A percentile compares a stretch with the other conserved stretches of the same genome.
These are phyloP conservation scores for Cardamine resedifolia DNA, from an alignment of 345 rosid species.

Conservation along the genomic window DNA sequence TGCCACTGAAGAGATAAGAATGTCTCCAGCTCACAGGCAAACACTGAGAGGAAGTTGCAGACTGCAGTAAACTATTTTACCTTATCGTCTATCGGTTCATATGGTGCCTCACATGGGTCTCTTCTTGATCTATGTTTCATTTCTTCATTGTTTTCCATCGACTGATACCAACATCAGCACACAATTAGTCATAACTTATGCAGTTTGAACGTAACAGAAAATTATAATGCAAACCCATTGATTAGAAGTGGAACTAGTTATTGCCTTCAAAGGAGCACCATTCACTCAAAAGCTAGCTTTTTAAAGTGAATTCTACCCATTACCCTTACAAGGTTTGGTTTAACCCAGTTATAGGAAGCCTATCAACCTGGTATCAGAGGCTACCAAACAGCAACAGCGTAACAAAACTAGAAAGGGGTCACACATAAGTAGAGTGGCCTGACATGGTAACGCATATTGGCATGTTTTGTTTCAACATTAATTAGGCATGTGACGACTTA, in stretches of 20 bases:
- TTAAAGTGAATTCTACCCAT: neutral
- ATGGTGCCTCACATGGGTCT: conserved; percentile 62
- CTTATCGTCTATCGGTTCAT: conserved; percentile 65
- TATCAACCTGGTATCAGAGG: neutral
- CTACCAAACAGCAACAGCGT: neutral
- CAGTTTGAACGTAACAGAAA: neutral
- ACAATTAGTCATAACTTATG: conserved; percentile 20
- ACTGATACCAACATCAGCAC: conserved; percentile 47
- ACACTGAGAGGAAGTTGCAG: neutral
- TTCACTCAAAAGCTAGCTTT: conserved; percentile 17
- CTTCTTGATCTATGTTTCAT: conserved; percentile 68
- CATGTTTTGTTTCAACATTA: conserved; percentile 5
- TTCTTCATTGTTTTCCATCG: conserved; percentile 72
- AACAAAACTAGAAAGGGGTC: conserved; percentile 11
- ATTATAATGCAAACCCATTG: conserved; percentile 5
- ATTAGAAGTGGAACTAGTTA: conserved; percentile 3
- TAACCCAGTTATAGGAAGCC: neutral
- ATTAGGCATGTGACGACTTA: conserved; percentile 1
- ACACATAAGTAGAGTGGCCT: neutral
- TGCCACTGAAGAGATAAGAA: neutral
- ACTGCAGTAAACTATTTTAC: conserved; percentile 38
- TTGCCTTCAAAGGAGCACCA: neutral
- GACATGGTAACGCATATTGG: conserved; percentile 5
- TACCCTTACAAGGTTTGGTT: neutral
- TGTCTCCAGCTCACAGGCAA: conserved; percentile 8